These are phyloP conservation scores for Triglochin maritima DNA, from an alignment of 106 monocot species.

Conservation along the genomic window DNA sequence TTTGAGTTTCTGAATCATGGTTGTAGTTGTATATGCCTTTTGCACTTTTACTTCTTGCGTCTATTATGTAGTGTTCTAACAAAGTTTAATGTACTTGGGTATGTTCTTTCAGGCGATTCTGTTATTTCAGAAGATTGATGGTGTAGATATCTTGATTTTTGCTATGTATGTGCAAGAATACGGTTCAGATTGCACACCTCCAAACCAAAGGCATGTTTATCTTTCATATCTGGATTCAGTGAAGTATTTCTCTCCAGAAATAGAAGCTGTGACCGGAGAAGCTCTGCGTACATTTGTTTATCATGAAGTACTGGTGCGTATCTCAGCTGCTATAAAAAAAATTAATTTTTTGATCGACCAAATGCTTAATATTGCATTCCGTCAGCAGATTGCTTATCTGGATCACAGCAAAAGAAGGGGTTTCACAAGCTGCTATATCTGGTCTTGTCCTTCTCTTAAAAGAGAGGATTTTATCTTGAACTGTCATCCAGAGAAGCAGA, in stretches of 20 bases:
- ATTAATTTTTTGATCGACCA: not conserved
- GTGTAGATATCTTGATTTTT: slow-evolving; percentile 26
- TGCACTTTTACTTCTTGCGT: too few relatives aligned
- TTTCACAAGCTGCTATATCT: slow-evolving; percentile 24
- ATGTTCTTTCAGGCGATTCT: slow-evolving; percentile 16
- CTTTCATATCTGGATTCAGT: slow-evolving; percentile 35
- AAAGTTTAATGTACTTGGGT: too few relatives aligned
- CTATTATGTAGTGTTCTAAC: too few relatives aligned
- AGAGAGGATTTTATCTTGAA: slow-evolving; percentile 26
- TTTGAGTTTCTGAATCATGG: not conserved
- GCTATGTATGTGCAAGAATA: slow-evolving; percentile 32
- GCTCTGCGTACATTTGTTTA: slow-evolving; percentile 30
- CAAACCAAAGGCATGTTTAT: slow-evolving; percentile 24
- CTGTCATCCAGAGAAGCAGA: slow-evolving; percentile 30
- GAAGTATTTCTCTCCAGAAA: slow-evolving; percentile 24
- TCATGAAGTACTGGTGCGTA: slow-evolving; percentile 30
- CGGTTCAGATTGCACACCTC: slow-evolving; percentile 21
- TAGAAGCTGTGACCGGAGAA: slow-evolving; percentile 20
- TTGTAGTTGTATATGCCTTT: too few relatives aligned
- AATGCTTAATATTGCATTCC: slow-evolving; percentile 1
- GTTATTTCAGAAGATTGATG: slow-evolving; percentile 29
- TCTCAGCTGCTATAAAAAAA: not conserved
- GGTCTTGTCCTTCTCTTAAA: slow-evolving; percentile 27
- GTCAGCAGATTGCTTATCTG: slow-evolving; percentile 25
- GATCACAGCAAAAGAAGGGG: slow-evolving; percentile 24